Base-by-base conservation (phyloP, 2,329 filamentous ascomycete genomes). In the Ophiostoma sp. region DNA sequence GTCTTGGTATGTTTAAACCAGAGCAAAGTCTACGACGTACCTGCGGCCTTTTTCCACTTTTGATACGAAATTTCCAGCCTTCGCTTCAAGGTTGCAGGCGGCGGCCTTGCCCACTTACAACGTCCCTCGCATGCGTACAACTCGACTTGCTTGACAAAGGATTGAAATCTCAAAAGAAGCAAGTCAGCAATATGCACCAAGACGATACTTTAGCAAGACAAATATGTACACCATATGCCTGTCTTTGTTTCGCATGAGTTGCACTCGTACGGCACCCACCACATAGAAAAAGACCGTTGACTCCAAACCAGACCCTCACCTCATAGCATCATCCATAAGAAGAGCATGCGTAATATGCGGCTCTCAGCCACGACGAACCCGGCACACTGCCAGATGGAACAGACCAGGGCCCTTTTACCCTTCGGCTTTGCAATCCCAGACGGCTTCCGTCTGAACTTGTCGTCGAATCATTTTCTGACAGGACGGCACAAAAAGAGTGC, bases 381-480 rank as follows among this genome's bases (percentile, higher is more conserved):
- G 31, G 66, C 66, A 69, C 66, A 31, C 48, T 28, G 48, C 25
- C 45, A 36, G 28, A 31, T 69, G 66, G 28, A 55, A 69, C 66
- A 69, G 19, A 5, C 48, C 28, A 55, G 31, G 48, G 66, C 45
- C 45, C 12, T 55, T 69, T 55, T 39, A 68, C 42, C 42, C 42
- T 68, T 68, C 25, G 64, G 64, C 64, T 69, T 55, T 69, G 66
- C 45, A 39, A 39, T 55, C 48, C 28, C 48, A 28, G 69, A 57
- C 69, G 31, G 48, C 50, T 57, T 59, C 66, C 69, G 36, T 70
- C 69, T 59, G 69, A 70, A 59, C 69, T 70, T 70, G 50, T 59
- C 33, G 68, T 55, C 69, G 68, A 57, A 70, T 59, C 69, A 70
- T 31, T 59, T 45, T 31, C 28, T 17, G n/a, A 15, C 6, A 48